A percentile compares a stretch with the other conserved stretches of the same genome.
Conservation (phyloP, 2,329 filamentous ascomycete genomes). For the Endoconidiophora laricicola region DNA sequence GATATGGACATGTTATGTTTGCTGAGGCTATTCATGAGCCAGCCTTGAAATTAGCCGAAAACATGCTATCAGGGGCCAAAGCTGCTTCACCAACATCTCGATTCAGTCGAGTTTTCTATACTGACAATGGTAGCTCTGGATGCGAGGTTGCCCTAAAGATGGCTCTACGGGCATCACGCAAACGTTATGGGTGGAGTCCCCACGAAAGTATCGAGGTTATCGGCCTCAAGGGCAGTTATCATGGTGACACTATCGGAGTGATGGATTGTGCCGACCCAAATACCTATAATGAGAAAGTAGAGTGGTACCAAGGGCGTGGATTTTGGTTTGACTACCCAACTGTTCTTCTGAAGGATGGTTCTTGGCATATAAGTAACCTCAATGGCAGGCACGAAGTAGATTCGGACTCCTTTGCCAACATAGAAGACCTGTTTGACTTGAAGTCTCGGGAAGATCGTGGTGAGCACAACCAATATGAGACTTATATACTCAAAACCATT, state of each 20-base stretch:
- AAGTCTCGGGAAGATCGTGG: constrained; percentile 27
- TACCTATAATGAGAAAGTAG: constrained; percentile 64
- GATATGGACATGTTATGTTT: constrained; percentile 84
- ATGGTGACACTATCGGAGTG: constrained; percentile 74
- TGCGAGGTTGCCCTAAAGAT: constrained; percentile 77
- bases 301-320: constrained; percentile 69
- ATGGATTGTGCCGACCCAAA: constrained; percentile 74
- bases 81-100: constrained; percentile 35
- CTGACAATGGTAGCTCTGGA: constrained; percentile 70
- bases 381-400: constrained; percentile 31
- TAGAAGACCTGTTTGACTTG: constrained; percentile 46
- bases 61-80: constrained; percentile 38
- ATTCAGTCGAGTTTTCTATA: constrained; percentile 59
- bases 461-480: constrained; percentile 35
- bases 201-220: constrained; percentile 47
- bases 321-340: constrained; percentile 69
- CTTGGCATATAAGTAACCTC: constrained; percentile 48
- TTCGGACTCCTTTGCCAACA: constrained; percentile 26
- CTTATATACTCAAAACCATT: constrained; percentile 40
- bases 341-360: constrained; percentile 47
- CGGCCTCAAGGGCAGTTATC: constrained; percentile 65
- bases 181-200: constrained; percentile 48
- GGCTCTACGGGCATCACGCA: constrained; percentile 52
- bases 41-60: constrained; percentile 51
- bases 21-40: constrained; percentile 66